phyloP scores from a whole-genome alignment of 352 stramenopile genomes.

The Pythium aristosporum region DNA sequence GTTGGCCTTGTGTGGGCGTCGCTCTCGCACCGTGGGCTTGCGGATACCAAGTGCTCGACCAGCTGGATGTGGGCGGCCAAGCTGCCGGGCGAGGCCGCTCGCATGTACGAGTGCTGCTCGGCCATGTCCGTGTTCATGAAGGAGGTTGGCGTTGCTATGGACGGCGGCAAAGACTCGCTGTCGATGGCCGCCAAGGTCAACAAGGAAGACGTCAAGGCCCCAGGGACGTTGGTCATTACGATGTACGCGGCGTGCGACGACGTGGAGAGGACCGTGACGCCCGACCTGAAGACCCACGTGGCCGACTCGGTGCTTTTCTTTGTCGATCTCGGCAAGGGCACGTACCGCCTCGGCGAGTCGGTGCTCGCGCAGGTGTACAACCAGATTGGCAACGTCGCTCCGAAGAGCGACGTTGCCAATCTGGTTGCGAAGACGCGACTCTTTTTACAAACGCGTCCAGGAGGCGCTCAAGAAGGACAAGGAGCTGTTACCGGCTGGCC shows the following conservation, averaged over 20 bases:
- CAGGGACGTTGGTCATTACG: constrained; percentile 96
- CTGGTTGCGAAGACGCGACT: constrained; percentile 90
- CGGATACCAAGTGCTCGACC: constrained; percentile 96
- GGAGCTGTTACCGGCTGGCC: constrained; percentile 93
- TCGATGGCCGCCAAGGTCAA: constrained; percentile 97
- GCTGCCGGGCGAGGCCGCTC: constrained; percentile 96
- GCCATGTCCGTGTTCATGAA: constrained; percentile 96
- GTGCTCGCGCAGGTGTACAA: constrained; percentile 94
- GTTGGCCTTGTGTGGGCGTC: constrained; percentile 96
- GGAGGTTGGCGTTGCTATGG: constrained; percentile 94
- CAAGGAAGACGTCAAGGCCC: constrained; percentile 97
- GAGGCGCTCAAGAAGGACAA: constrained; percentile 86
- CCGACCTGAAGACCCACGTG: constrained; percentile 93
- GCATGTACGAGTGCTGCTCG: constrained; percentile 98
- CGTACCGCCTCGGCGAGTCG: constrained; percentile 93
- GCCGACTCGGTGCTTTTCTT: constrained; percentile 90
- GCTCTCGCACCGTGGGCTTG: constrained; percentile 84
- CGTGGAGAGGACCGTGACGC: constrained; percentile 97
- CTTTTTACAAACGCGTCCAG: constrained; percentile 94
- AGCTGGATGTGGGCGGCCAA: constrained; percentile 99
- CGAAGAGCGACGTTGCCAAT: no score
- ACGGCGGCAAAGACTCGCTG: constrained; percentile 99
- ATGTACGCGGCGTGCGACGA: constrained; percentile 97
- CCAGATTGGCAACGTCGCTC: constrained; percentile 79
- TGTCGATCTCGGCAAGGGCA: constrained; percentile 92